Conservation (phyloP, 2,329 filamentous ascomycete species). For the Cercospora canescens region DNA sequence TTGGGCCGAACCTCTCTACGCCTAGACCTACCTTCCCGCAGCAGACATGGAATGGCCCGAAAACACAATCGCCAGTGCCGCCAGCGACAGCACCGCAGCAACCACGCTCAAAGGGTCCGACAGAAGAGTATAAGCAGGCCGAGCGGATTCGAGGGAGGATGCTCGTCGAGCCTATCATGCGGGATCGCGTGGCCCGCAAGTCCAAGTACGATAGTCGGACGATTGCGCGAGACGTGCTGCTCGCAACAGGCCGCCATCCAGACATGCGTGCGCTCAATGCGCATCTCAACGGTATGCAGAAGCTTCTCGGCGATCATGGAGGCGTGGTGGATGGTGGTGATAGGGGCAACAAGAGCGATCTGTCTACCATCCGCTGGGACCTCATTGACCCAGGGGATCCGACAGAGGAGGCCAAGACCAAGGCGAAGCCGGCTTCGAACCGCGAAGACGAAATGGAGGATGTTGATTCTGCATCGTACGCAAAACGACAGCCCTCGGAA, state of each 20-base stretch:
- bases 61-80: slow-evolving; percentile 11
- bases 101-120: slow-evolving; percentile 28
- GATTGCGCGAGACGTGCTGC: slow-evolving; percentile 63
- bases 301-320: slow-evolving; percentile 39
- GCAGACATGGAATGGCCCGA: slow-evolving; percentile 6
- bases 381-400: slow-evolving; percentile 59
- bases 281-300: slow-evolving; percentile 51
- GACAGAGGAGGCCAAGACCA: slow-evolving; percentile 22
- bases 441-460: slow-evolving; percentile 9
- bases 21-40: slow-evolving; percentile 1
- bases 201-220: slow-evolving; percentile 60
- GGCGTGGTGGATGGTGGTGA: slow-evolving; percentile 39
- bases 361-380: slow-evolving; percentile 63
- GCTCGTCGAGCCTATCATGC: slow-evolving; percentile 49
- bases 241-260: slow-evolving; percentile 63
- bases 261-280: slow-evolving; percentile 59
- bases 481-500: not conserved
- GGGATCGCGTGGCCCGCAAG: slow-evolving; percentile 49
- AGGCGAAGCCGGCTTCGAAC: slow-evolving; percentile 14
- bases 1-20: not conserved
- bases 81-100: slow-evolving; percentile 8
- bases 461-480: slow-evolving; percentile 31
- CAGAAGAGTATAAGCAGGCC: slow-evolving; percentile 30
- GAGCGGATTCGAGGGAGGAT: slow-evolving; percentile 36
- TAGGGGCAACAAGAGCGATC: slow-evolving; percentile 44